Evolutionary conservation across 2,329 filamentous ascomycete genomes (phyloP), one percentile per base, ranked within the genome.

Genomic region (Xylaria arbuscula): DNA sequence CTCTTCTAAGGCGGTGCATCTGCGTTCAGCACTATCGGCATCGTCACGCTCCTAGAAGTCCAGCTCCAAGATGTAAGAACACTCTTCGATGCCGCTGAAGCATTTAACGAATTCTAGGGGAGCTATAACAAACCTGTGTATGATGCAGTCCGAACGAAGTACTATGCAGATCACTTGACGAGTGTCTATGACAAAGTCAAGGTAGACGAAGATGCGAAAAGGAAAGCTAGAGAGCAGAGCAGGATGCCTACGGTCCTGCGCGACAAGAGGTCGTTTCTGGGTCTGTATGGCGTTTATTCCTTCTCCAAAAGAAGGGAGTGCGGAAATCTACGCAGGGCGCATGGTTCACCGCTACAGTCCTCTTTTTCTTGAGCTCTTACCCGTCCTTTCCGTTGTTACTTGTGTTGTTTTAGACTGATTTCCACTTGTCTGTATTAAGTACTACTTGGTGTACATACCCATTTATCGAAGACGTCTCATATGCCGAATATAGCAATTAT

Each of bases 111-210:
- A 8, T 93, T 93, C 76, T 92, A 90, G 90, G 77, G 81, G 10
- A 83, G 87, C 62, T 92, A 92, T 69, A 86, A 91, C 75, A 81
- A 83, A 45, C 73, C 80, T 8, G 87, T 86, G 74, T 92, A 92
- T 69, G 86, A 91, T 53, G 77, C 75, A 2, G 78, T 92, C 61
- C 80, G 90, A 19, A 76, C 78, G 28, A 88, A 86, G 74, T 92
- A 92, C 74, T 79, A 82, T 4, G 90, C 90, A 0, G 80, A 80
- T 1, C 84, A 87, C 56, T 75, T 92, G 69, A 89, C 89, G 0
- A 89, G 81, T 36, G 89, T 92, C 1, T 91, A 89, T 69, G 89
- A 92, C 72, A 92, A 92, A 79, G 88, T 91, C 28, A 86, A 85
- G 73, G 86, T 87, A 0, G 82, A 83, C 45, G 77, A 81, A 3